These are phyloP conservation scores for Globisporangium barbulae DNA, from an alignment of 352 stramenopile species.

Conservation along the genomic window DNA sequence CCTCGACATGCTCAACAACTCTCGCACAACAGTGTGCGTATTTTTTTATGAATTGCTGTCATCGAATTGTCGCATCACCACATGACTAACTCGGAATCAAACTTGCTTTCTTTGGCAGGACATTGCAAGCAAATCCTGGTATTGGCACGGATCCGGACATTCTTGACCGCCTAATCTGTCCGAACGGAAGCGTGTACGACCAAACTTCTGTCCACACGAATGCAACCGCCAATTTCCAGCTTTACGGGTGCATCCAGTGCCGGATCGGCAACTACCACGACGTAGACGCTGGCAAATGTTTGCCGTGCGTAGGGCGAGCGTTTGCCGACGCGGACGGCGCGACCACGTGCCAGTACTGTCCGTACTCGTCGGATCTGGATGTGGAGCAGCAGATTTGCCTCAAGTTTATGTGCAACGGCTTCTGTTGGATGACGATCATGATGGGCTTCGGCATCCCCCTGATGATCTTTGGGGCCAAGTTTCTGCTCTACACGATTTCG, in stretches of 20 bases:
- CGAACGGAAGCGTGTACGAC: slow-evolving; percentile 54
- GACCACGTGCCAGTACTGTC: slow-evolving; percentile 51
- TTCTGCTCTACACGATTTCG: slow-evolving; percentile 39
- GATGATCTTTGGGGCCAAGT: slow-evolving; percentile 52
- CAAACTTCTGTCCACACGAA: slow-evolving; percentile 17
- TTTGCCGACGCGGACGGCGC: slow-evolving; percentile 55
- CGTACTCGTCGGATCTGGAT: slow-evolving; percentile 55
- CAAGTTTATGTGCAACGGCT: slow-evolving; percentile 46
- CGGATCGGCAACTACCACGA: slow-evolving; percentile 55
- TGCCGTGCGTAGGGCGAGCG: slow-evolving; percentile 34
- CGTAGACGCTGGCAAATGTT: slow-evolving; percentile 36
- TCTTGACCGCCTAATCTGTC: slow-evolving; percentile 37
- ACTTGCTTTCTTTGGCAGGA: slow-evolving; percentile 21
- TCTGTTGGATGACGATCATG: slow-evolving; percentile 64
- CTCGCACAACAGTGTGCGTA: slow-evolving; percentile 48
- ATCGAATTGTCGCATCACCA: background rate
- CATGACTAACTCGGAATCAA: background rate
- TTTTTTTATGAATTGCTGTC: background rate
- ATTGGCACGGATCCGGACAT: slow-evolving; percentile 37
- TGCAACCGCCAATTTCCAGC: slow-evolving; percentile 12
- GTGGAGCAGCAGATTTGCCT: slow-evolving; percentile 32
- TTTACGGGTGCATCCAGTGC: slow-evolving; percentile 68
- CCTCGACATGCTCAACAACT: slow-evolving; percentile 34
- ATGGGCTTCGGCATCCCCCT: slow-evolving; percentile 46
- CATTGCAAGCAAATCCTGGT: slow-evolving; percentile 47